A percentile compares a stretch with the other conserved stretches of the same genome.
phyloP scores from a whole-genome alignment of 2,329 filamentous ascomycete genomes.

The Macrophomina phaseolina region DNA sequence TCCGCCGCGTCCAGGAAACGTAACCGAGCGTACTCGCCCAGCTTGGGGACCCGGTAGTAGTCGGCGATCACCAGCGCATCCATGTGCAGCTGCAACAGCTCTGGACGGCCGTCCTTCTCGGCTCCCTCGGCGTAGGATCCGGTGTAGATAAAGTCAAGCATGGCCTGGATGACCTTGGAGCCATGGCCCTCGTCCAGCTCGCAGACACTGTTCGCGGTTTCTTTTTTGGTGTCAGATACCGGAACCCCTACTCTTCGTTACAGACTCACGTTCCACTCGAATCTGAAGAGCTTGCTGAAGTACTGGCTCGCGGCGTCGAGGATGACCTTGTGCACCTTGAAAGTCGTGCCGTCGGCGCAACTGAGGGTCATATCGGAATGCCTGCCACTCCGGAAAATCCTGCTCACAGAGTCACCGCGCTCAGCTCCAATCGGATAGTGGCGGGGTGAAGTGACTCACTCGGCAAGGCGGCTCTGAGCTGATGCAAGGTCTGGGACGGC shows the following conservation, averaged over 20 bases:
- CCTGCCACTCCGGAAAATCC: neutral
- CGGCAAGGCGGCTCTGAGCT: neutral
- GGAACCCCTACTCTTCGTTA: too few relatives aligned
- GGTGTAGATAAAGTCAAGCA: neutral
- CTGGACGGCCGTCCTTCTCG: too few relatives aligned
- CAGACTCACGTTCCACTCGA: too few relatives aligned
- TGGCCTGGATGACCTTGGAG: neutral
- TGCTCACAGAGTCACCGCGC: neutral
- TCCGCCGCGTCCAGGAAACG: neutral
- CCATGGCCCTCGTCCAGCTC: too few relatives aligned
- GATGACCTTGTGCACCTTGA: neutral
- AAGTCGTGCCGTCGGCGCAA: neutral
- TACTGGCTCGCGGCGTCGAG: neutral
- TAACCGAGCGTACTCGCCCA: neutral
- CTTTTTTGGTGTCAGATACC: too few relatives aligned
- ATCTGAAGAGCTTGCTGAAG: neutral
- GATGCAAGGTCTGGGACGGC: neutral
- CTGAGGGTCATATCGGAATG: neutral
- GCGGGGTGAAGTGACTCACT: neutral
- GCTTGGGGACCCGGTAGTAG: neutral
- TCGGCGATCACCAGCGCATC: neutral
- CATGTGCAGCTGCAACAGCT: neutral
- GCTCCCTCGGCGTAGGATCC: too few relatives aligned
- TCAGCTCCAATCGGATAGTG: neutral
- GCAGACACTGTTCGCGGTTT: too few relatives aligned